Conservation (phyloP, 495 filamentous ascomycete species). For the Xylaria grammica region DNA sequence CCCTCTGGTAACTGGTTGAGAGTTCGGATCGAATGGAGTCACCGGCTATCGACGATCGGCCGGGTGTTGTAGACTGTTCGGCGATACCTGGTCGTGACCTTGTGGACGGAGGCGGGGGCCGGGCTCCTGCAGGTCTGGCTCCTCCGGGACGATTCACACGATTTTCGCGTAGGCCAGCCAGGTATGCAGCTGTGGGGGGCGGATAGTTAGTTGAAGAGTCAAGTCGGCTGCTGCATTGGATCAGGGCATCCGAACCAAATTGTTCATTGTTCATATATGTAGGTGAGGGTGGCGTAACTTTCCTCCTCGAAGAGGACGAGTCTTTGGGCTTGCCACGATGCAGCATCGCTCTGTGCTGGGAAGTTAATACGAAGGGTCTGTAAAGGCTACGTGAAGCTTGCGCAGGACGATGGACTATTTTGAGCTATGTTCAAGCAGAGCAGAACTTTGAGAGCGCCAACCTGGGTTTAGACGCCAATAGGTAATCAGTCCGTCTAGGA, state of each 20-base stretch:
- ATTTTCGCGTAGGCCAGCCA: conserved; percentile 80
- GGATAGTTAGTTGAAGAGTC: conserved; percentile 35
- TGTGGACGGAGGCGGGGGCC: conserved; percentile 69
- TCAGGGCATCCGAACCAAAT: conserved; percentile 67
- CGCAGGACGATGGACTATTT: neutral
- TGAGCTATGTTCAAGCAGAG: neutral
- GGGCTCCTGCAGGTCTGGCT: conserved; percentile 75
- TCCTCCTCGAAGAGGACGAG: conserved; percentile 45
- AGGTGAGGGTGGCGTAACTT: conserved; percentile 73
- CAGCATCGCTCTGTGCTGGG: conserved; percentile 14
- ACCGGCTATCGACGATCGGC: conserved; percentile 39
- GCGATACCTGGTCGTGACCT: conserved; percentile 38
- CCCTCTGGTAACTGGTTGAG: conserved; percentile 43
- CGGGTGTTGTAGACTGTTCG: conserved; percentile 26
- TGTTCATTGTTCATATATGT: conserved; percentile 87
- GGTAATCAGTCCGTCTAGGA: neutral
- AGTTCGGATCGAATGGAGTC: conserved; percentile 49
- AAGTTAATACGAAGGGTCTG: neutral
- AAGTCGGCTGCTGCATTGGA: conserved; percentile 31
- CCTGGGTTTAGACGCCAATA: neutral
- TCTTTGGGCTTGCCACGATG: conserved; percentile 37
- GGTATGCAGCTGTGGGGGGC: conserved; percentile 66
- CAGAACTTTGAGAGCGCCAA: neutral
- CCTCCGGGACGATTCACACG: conserved; percentile 76
- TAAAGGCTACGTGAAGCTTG: neutral